Conservation (phyloP, 2,329 filamentous ascomycete genomes). For the Sphaerulina vaccinii region DNA sequence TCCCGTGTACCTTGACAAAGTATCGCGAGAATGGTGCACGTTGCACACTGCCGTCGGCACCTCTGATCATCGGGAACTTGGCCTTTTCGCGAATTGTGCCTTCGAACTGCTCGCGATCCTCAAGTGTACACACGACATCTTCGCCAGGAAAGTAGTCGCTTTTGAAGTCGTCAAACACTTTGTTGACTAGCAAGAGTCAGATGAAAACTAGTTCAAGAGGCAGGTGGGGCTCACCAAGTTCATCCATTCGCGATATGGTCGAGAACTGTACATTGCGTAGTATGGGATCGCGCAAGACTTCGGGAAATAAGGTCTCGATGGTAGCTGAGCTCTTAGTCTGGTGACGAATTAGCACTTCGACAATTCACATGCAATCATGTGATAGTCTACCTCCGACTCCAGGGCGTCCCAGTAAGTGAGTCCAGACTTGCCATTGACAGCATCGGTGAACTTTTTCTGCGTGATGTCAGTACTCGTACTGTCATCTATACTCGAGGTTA, state of each 20-base stretch:
- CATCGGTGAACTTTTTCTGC: constrained; percentile 86
- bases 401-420: constrained; percentile 91
- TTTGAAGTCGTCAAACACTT: constrained; percentile 68
- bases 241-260: constrained; percentile 83
- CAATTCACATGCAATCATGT: constrained; percentile 12
- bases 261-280: constrained; percentile 89
- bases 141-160: constrained; percentile 89
- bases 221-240: constrained; percentile 54
- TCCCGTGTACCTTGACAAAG: constrained; percentile 70
- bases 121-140: constrained; percentile 69
- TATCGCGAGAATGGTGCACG: constrained; percentile 72
- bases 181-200: constrained; percentile 43
- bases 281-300: constrained; percentile 85
- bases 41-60: constrained; percentile 67
- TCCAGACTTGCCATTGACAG: constrained; percentile 89
- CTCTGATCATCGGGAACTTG: constrained; percentile 61
- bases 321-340: constrained; percentile 70
- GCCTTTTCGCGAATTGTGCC: constrained; percentile 84
- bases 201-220: not conserved
- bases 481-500: not conserved
- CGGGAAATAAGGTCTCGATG: constrained; percentile 88
- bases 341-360: constrained; percentile 22
- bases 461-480: constrained; percentile 19
- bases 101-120: constrained; percentile 59
- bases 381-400: constrained; percentile 37